Evolutionary conservation across 176 grass and related monocot species (phyloP).

Genomic region (Lolium multiflorum): DNA sequence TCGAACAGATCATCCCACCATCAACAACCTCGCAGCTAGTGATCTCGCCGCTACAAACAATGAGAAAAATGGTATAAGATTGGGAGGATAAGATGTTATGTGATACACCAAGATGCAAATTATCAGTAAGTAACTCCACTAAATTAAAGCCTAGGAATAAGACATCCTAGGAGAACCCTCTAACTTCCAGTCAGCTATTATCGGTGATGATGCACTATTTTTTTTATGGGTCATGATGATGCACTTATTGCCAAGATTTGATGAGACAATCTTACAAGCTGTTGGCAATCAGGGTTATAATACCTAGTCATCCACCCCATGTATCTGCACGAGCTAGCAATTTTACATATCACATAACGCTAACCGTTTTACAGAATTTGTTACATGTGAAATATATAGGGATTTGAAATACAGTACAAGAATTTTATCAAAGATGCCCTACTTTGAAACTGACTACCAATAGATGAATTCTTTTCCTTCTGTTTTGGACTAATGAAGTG

Average conservation of each 20-base stretch:
- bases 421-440: background rate
- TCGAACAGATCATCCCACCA: slow-evolving; percentile 93
- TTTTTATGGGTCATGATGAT: background rate
- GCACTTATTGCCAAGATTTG: background rate
- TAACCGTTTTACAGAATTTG: background rate
- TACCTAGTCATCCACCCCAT: background rate
- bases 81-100: slow-evolving; percentile 13
- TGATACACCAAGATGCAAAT: slow-evolving; percentile 11
- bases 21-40: slow-evolving; percentile 84
- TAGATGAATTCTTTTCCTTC: background rate
- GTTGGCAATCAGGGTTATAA: background rate
- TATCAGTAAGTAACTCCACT: background rate
- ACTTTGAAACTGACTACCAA: background rate
- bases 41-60: slow-evolving; percentile 67
- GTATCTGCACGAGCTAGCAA: background rate
- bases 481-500: background rate
- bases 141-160: background rate
- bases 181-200: slow-evolving; percentile 3
- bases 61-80: slow-evolving; percentile 18
- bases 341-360: background rate
- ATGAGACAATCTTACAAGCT: background rate
- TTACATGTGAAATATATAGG: background rate
- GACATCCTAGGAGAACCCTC: background rate
- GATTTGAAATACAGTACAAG: background rate
- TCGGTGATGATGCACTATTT: background rate